Evolutionary conservation across 2,329 filamentous ascomycete species (phyloP), one percentile per base, ranked within the genome.

Genomic region (Sarocladiaceae sp.): DNA sequence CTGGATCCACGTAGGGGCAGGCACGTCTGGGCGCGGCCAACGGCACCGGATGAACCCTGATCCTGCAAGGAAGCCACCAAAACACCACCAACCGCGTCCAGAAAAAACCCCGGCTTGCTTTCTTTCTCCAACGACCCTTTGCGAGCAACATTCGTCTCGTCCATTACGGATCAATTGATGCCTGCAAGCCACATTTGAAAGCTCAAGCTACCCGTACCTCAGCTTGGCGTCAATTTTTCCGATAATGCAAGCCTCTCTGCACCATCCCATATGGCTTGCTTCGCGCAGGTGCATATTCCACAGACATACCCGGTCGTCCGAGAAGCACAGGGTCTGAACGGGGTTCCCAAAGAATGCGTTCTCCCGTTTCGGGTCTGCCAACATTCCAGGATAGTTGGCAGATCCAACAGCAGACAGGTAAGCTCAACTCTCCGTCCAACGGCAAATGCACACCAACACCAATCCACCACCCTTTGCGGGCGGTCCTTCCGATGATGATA

Each of bases 391-490:
- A n/a, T n/a, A n/a, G n/a, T n/a, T n/a, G n/a, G n/a, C n/a, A n/a
- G n/a, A n/a, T n/a, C n/a, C n/a, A 42, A 42, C 18, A 47, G 29
- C 42, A 47, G 42, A 47, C 42, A 47, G 42, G 42, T 47, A 47
- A 47, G 42, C 42, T 31, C 17, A 17, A 47, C 10, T n/a, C n/a
- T n/a, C n/a, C n/a, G n/a, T n/a, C 23, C 42, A 17, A 29, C 22
- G 17, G 25, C 39, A 44, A 10, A 26, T 17, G 31, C 10, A n/a
- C 31, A n/a, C n/a, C n/a, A n/a, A n/a, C n/a, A n/a, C n/a, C n/a
- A 33, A 10, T 33, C n/a, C 10, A 10, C n/a, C n/a, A 10, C 31
- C 31, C 31, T n/a, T 33, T n/a, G n/a, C n/a, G n/a, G n/a, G n/a
- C 25, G 15, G 25, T 20, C 33, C 8, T 33, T 33, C 29, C 47